Conservation (phyloP, 2,329 filamentous ascomycete genomes). For the Aureobasidium sp. region DNA sequence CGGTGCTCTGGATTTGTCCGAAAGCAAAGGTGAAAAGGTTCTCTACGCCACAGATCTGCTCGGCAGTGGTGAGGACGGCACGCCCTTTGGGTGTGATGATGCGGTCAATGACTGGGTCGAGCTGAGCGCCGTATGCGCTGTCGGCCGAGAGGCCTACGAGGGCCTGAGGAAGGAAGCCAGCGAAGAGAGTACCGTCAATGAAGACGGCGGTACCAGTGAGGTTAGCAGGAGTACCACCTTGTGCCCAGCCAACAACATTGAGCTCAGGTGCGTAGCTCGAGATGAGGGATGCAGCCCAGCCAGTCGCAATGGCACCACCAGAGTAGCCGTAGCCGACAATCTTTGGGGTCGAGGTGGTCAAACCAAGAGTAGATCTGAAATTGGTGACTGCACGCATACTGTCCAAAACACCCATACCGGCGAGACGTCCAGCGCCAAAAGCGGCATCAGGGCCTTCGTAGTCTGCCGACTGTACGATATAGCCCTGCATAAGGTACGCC, state of each 20-base stretch:
- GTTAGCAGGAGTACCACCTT: conserved; percentile 37
- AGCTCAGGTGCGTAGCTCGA: conserved; percentile 27
- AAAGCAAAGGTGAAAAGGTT: conserved; percentile 23
- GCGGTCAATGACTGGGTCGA: conserved; percentile 19
- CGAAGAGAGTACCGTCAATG: conserved; percentile 24
- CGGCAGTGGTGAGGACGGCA: conserved; percentile 19
- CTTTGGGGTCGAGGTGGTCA: background rate
- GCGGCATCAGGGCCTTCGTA: conserved; percentile 25
- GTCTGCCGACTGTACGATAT: conserved; percentile 24
- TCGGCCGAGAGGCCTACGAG: conserved; percentile 23
- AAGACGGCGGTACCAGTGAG: conserved; percentile 24
- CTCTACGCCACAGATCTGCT: conserved; percentile 21
- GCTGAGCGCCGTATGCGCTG: conserved; percentile 22
- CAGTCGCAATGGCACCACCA: conserved; percentile 24
- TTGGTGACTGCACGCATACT: conserved; percentile 23
- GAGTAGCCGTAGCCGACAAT: conserved; percentile 23
- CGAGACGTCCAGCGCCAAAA: conserved; percentile 23
- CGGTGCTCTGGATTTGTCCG: conserved; percentile 18
- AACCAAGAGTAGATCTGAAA: conserved; percentile 17
- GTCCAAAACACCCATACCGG: conserved; percentile 26
- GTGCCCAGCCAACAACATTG: conserved; percentile 25
- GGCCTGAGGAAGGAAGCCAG: conserved; percentile 25
- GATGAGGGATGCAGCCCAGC: conserved; percentile 26
- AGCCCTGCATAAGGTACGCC: conserved; percentile 22
- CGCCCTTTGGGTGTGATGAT: conserved; percentile 23